Evolutionary conservation across 768 basidiomycete genomes (phyloP).

Genomic region (Termitomyces sp.): DNA sequence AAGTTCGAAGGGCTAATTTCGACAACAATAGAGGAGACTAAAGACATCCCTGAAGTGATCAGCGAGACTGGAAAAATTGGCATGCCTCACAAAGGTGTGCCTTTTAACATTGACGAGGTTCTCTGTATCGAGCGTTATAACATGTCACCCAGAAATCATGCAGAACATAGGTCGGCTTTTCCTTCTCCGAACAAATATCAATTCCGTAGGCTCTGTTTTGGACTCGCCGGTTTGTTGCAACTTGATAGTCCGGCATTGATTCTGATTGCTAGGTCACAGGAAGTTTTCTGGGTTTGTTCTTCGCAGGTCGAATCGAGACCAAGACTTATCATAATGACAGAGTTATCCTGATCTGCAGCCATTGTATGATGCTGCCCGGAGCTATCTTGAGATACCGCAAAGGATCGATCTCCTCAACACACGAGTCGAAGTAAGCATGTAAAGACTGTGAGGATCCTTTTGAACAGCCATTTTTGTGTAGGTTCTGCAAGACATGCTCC

Average conservation of each 20-base stretch:
- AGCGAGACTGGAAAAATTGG: conserved; percentile 94
- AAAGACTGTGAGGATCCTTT: not conserved
- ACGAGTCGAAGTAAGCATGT: conserved; percentile 70
- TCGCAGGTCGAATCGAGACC: not conserved
- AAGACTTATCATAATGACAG: conserved; percentile 33
- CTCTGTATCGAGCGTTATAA: conserved; percentile 1
- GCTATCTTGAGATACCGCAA: conserved; percentile 93
- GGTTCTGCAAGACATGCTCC: conserved; percentile 96
- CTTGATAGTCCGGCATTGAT: not conserved
- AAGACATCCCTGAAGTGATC: conserved; percentile 90
- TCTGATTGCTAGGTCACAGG: conserved; percentile 34
- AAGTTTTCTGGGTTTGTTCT: conserved; percentile 84
- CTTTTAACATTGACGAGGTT: conserved; percentile 3
- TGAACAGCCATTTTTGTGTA: conserved; percentile 20
- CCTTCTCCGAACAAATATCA: conserved; percentile 89
- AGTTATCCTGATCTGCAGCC: conserved; percentile 94
- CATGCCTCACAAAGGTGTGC: conserved; percentile 71
- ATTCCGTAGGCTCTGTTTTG: conserved; percentile 92
- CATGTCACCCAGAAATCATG: conserved; percentile 72
- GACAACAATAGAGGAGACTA: conserved; percentile 91
- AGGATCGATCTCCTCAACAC: conserved; percentile 90
- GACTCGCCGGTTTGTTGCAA: conserved; percentile 68
- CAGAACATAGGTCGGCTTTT: conserved; percentile 95
- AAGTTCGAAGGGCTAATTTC: conserved; percentile 92
- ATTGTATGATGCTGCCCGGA: conserved; percentile 87